Evolutionary conservation across 2,329 filamentous ascomycete genomes (phyloP).

Genomic region (Epichloe festucae): DNA sequence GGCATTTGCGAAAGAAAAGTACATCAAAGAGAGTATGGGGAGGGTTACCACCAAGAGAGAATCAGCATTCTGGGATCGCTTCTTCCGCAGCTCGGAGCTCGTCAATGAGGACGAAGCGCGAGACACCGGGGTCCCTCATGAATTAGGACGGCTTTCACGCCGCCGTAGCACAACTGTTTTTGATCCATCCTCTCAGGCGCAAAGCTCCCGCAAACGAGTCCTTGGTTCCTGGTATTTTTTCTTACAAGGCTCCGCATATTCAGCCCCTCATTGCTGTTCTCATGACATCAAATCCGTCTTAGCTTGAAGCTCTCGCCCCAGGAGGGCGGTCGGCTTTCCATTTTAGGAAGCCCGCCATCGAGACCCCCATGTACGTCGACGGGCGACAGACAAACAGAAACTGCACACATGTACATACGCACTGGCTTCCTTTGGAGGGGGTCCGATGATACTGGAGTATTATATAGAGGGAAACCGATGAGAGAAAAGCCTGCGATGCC

Average conservation of each 20-base stretch:
- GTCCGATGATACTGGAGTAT: background rate
- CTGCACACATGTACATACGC: no score
- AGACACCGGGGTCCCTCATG: background rate
- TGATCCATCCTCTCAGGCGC: background rate
- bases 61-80: background rate
- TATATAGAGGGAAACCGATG: background rate
- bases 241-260: constrained; percentile 1
- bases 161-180: background rate
- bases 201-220: background rate
- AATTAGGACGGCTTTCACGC: background rate
- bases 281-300: background rate
- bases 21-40: background rate
- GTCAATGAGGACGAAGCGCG: background rate
- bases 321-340: constrained; percentile 10
- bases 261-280: constrained; percentile 1
- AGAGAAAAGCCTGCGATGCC: constrained; percentile 1
- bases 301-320: background rate
- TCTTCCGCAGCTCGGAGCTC: background rate
- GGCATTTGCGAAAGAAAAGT: no score
- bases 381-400: background rate
- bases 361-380: background rate
- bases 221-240: background rate
- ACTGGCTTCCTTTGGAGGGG: background rate
- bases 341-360: constrained; percentile 9
- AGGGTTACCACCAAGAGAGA: constrained; percentile 1